Evolutionary conservation across 495 filamentous ascomycete species (phyloP), one percentile per base, ranked within the genome.

Genomic region (Penicillium mononematosum): DNA sequence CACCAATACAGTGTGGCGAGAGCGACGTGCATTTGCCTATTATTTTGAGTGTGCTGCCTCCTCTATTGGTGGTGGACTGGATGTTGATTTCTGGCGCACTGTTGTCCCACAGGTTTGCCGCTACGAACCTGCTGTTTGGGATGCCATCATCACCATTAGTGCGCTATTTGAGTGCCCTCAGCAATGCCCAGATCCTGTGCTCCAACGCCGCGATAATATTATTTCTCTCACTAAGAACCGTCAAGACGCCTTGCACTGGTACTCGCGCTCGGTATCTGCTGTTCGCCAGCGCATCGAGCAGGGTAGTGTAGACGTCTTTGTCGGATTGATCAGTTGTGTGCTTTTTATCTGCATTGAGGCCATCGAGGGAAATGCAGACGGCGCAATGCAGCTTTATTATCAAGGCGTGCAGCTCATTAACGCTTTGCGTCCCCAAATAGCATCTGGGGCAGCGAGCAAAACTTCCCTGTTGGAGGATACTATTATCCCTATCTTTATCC

Each of bases 281-380:
- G 75, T 85, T 53, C 75, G 77, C 1, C 62, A 61, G 59, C 62
- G 80, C 16, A 79, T 85, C 17, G 65, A 70, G 17, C 56, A 66
- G 17, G 72, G 71, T 10, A 47, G 39, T 4, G 48, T 68, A 6
- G 70, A 74, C 45, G 50, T 61, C 10, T 70, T 73, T 43, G 66
- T 75, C 27, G 72, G 70, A 10, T 63, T 86, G 32, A 69, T 86
- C 9, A 83, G 71, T 3, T 85, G 82, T 50, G 62, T 83, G 1
- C 70, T 86, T 24, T 86, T 84, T 46, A 78, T 85, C 14, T 85
- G 80, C 61, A 79, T 86, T 38, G 83, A 85, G 60, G 70, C 78
- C 29, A 67, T 85, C 47, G 74, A 78, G 45, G 79, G 75, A 11
- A 57, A 60, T 12, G 25, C 64, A 0, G 60, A 67, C 12, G 69